Conservation (phyloP, 192 early-diverging fungal genomes). For the Glomus cerebriforme region DNA sequence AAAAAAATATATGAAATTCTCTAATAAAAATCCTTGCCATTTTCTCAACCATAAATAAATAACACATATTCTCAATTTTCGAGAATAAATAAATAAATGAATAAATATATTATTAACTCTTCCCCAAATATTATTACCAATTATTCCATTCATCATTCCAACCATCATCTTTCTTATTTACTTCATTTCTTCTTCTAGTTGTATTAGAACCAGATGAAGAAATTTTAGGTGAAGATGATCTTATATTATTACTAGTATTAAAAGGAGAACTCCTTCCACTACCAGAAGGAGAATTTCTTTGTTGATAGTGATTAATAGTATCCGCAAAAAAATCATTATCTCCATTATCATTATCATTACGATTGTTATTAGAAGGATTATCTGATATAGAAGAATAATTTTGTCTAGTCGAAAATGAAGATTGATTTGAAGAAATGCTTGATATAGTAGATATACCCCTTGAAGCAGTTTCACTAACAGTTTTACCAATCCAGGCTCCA, state of each 20-base stretch:
- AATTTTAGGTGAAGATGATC: slow-evolving; percentile 1
- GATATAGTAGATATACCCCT: slow-evolving; percentile 40
- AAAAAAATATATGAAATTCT: too few species aligned
- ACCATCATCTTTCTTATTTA: slow-evolving; percentile 18
- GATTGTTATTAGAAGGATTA: slow-evolving; percentile 28
- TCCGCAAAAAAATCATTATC: slow-evolving; percentile 46
- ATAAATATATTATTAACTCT: not conserved
- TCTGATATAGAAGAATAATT: slow-evolving; percentile 33
- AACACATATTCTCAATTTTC: too few species aligned
- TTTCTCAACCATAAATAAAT: too few species aligned
- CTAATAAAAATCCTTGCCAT: too few species aligned
- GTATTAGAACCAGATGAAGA: slow-evolving; percentile 3
- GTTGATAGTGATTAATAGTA: slow-evolving; percentile 50
- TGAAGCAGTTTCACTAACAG: slow-evolving; percentile 46
- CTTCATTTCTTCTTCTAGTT: slow-evolving; percentile 16
- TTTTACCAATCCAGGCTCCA: slow-evolving; percentile 59
- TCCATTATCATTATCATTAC: slow-evolving; percentile 23
- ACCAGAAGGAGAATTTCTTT: slow-evolving; percentile 38
- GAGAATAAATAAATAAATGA: too few species aligned
- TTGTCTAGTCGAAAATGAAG: slow-evolving; percentile 33
- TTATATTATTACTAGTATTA: not conserved
- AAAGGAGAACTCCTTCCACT: slow-evolving; percentile 36
- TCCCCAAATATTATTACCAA: slow-evolving; percentile 4
- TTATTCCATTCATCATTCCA: slow-evolving; percentile 30
- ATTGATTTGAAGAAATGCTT: slow-evolving; percentile 22